Evolutionary conservation across 192 early-diverging fungal genomes (phyloP), one percentile per base, ranked within the genome.

Genomic region (Umbelopsis vinacea): DNA sequence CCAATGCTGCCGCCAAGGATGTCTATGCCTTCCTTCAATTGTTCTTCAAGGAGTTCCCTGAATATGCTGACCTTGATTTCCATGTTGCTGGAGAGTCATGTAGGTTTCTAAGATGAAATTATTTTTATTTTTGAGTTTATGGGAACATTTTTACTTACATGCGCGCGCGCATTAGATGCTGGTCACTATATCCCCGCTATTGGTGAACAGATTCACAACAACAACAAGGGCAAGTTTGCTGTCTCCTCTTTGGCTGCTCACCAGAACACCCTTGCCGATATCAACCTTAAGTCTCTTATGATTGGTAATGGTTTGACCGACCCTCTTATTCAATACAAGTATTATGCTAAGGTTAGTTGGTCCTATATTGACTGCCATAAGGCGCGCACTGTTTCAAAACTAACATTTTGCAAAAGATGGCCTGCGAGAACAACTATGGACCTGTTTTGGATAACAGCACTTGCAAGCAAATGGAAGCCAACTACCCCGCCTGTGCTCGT

Each of bases 121-220:
- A 29, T 43, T 46, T 47, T 45, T 24, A 2, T 21, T 4, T 54
- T 8, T 23, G 46, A 63, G 26, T 37, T 37, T 29, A 63, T 0
- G 12, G 33, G 11, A 40, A 40, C 9, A 24, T 50, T 12, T 24
- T 29, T 29, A 29, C 29, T 29, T 3, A 29, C n/a, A n/a, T 3
- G 29, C 29, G 29, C 29, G 29, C 29, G 1, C 29, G 15, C 15
- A 50, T 23, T 72, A 82, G 80, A 95, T 71, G 92, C 88, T 12
- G 97, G 97, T 9, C 97, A 99, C 83, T 99, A 98, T 73, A 91
- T 99, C 52, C 97, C 97, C 19, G 95, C 92, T 48, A 94, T 97
- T 67, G 97, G 88, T 23, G 79, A 85, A 67, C 89, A 88, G 38
- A 95, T 99, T 74, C 83, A 92, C 46, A 85, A 88, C 22, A 82